phyloP scores from a whole-genome alignment of 2,329 filamentous ascomycete genomes.

The Fusarium robinianum region DNA sequence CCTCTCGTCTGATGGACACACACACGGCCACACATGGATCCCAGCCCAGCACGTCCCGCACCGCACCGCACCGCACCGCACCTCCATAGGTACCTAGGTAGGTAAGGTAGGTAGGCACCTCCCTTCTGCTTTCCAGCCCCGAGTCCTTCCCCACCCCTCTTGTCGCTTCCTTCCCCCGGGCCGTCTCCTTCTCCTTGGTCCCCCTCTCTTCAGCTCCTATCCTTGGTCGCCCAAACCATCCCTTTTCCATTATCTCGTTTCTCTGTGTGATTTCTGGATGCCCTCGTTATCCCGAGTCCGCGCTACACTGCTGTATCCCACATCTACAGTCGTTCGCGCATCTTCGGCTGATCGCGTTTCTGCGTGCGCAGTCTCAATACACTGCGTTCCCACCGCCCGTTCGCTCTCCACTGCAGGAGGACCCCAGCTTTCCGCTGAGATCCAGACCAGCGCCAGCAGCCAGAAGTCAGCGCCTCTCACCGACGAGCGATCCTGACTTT shows the following conservation, averaged over 20 bases:
- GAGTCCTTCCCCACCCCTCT: constrained; percentile 37
- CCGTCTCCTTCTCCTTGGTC: constrained; percentile 27
- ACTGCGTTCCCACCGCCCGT: constrained; percentile 11
- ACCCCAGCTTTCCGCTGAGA: constrained; percentile 18
- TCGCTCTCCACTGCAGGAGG: constrained; percentile 17
- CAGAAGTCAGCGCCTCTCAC: constrained; percentile 23
- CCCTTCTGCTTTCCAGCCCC: constrained; percentile 6
- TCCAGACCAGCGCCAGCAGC: too few species aligned
- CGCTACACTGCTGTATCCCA: constrained; percentile 14
- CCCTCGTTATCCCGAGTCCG: constrained; percentile 15
- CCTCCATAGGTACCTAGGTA: too few species aligned
- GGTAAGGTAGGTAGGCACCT: too few species aligned
- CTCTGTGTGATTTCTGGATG: constrained; percentile 20
- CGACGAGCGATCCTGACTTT: constrained; percentile 24
- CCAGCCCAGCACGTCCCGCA: too few species aligned
- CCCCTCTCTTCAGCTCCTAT: constrained; percentile 8
- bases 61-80: too few species aligned
- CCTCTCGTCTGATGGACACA: too few species aligned
- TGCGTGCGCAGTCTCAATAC: constrained; percentile 20
- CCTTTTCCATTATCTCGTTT: constrained; percentile 2
- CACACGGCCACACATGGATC: too few species aligned
- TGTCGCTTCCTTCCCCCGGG: constrained; percentile 20
- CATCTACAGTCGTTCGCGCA: constrained; percentile 15
- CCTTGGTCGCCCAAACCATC: constrained; percentile 27
- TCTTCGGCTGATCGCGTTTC: constrained; percentile 16